These are phyloP conservation scores for Psophocarpus tetragonolobus DNA, from an alignment of 306 rosid genomes.

Conservation along the genomic window DNA sequence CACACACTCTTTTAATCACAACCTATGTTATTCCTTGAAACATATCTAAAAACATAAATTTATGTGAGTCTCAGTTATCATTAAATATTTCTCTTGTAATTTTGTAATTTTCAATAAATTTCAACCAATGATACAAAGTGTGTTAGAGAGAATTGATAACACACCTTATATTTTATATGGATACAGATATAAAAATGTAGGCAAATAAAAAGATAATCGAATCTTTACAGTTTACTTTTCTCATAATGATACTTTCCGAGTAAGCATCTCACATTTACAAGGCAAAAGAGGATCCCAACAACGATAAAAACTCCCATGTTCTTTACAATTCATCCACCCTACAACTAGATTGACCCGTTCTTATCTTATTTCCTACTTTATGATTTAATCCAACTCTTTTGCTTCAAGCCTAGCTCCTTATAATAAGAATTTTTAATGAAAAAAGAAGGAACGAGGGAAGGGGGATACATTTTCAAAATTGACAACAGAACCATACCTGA, in stretches of 20 bases:
- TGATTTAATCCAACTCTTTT: constrained; percentile 9
- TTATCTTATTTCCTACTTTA: constrained; percentile 24
- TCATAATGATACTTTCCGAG: constrained; percentile 20
- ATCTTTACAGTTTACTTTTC: neutral
- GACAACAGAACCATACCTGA: neutral
- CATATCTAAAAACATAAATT: too few species aligned
- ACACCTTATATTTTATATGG: neutral
- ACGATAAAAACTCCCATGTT: constrained; percentile 18
- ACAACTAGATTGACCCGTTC: constrained; percentile 17
- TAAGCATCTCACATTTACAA: constrained; percentile 52
- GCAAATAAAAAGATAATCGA: neutral
- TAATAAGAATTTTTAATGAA: neutral
- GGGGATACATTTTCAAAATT: constrained; percentile 22
- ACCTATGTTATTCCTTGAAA: too few species aligned
- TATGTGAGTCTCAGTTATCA: too few species aligned
- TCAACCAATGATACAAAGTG: too few species aligned
- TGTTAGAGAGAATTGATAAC: too few species aligned
- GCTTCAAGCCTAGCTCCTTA: constrained; percentile 24
- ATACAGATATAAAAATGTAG: neutral
- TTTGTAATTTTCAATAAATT: too few species aligned
- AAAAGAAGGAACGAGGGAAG: neutral
- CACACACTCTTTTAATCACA: too few species aligned
- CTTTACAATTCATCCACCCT: constrained; percentile 32
- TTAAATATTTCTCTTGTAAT: too few species aligned
- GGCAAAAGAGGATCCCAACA: constrained; percentile 39